Evolutionary conservation across 164 flowering plant genomes (phyloP), one percentile per base, ranked within the genome.

Genomic region (Vitis cinerea): DNA sequence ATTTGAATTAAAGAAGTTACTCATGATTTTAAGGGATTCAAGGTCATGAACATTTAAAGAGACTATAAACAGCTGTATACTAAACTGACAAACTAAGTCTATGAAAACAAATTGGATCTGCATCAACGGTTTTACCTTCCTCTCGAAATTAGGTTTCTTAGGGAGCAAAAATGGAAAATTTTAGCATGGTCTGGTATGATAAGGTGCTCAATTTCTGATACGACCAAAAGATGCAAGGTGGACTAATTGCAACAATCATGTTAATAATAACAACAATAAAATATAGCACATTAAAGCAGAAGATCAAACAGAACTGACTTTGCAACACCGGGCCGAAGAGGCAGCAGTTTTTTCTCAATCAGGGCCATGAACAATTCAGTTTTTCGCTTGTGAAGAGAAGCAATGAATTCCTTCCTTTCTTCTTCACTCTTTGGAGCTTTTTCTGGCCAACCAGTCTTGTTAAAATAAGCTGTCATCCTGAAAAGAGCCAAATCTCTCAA

Each of bases 401-500:
- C 99, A 70, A 95, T 81, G 69, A 91, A 92, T 16, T 86, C 81
- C 79, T 88, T 88, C 67, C 99, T 87, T 74, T 92, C 96, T 68
- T 79, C 87, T 52, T 90, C 96, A 72, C 77, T 68, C 76, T 83
- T 84, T 11, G 99, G 99, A 66, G 98, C 97, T 12, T 88, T 94
- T 57, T 84, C 96, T 8, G 99, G 99, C 99, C 99, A 95, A 52
- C 90, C 86, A 0, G 81, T 83, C 83, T 91, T 85, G 82, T 91
- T 95, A 72, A 95, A 95, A 82, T 93, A 91, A 14, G 97, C 94
- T 60, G 99, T 93, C 99, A 95, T 93, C 81, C 99, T 94, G 72
- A n/a, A 66, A 67, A 57, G 16, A 61, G 4, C 10, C 73, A 15
- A 62, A 62, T 9, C 54, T 53, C 14, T 58, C 37, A 74, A 48